A percentile compares a stretch with the other conserved stretches of the same genome.
phyloP scores from a whole-genome alignment of 345 rosid species.

The Geranium rotundifolium region DNA sequence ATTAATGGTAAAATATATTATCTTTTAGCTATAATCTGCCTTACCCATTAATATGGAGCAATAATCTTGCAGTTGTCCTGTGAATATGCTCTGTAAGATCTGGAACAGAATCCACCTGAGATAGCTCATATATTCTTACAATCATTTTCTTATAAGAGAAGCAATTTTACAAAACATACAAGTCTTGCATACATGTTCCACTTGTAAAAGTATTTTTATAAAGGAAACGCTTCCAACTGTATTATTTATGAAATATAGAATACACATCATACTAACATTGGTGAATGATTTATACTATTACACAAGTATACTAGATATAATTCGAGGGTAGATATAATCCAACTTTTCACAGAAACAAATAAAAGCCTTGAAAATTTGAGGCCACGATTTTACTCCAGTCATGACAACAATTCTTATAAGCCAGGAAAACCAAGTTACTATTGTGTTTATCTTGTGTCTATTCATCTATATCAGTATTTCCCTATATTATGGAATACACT shows the following conservation, averaged over 20 bases:
- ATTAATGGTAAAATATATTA: neutral
- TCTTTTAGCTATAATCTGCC: constrained; percentile 6
- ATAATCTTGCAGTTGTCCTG: constrained; percentile 73
- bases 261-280: neutral
- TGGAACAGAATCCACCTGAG: constrained; percentile 84
- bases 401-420: too few relatives aligned
- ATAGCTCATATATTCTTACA: constrained; percentile 9
- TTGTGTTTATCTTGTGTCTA: too few relatives aligned
- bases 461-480: too few relatives aligned
- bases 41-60: constrained; percentile 94
- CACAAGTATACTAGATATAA: neutral
- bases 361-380: neutral
- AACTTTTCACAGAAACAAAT: neutral
- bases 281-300: neutral
- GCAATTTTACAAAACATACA: neutral
- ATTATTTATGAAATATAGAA: neutral
- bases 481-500: too few relatives aligned
- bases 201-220: neutral
- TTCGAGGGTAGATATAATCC: neutral
- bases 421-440: too few relatives aligned
- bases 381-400: too few relatives aligned
- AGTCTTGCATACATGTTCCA: neutral
- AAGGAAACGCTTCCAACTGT: neutral
- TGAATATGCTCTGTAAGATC: constrained; percentile 71
- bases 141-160: neutral